A percentile compares a stretch with the other conserved stretches of the same genome.
Conservation (phyloP, 371 early-diverging fungal genomes). For the Mortierella sp. region DNA sequence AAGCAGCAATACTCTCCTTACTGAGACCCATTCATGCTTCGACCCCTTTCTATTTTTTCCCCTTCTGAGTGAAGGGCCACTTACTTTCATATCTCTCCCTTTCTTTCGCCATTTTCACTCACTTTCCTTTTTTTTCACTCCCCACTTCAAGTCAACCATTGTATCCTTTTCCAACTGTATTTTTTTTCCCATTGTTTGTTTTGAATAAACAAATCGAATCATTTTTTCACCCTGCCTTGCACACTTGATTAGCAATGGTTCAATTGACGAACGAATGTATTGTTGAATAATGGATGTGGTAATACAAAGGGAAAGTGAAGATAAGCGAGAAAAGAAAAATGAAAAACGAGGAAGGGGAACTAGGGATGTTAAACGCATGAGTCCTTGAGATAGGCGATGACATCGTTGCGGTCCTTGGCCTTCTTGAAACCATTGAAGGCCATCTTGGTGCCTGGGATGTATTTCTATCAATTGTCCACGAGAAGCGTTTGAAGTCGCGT, state of each 20-base stretch:
- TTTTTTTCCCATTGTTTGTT: not conserved
- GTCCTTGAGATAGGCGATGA: conserved; percentile 93
- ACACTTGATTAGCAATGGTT: not conserved
- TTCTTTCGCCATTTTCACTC: not conserved
- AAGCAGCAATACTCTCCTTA: not conserved
- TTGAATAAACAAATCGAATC: not conserved
- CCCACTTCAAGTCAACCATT: not conserved
- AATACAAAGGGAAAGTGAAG: not conserved
- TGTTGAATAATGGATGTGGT: not conserved
- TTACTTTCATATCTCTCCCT: too few relatives aligned
- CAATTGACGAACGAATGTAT: too few relatives aligned
- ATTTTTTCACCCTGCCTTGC: not conserved
- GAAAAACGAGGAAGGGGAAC: not conserved
- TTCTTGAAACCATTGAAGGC: conserved; percentile 99
- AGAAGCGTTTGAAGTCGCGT: conserved; percentile 58
- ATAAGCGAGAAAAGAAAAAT: not conserved
- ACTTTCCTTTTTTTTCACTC: not conserved
- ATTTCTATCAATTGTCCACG: conserved; percentile 73
- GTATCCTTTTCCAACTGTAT: not conserved
- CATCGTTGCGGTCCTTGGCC: conserved; percentile 87
- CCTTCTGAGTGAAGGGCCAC: too few relatives aligned
- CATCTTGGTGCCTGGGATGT: conserved; percentile 98
- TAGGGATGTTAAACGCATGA: conserved; percentile 18
- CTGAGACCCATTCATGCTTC: not conserved
- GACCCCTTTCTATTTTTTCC: not conserved